Base-by-base conservation (phyloP, 2,329 filamentous ascomycete species). In the Orbilia brochopaga region DNA sequence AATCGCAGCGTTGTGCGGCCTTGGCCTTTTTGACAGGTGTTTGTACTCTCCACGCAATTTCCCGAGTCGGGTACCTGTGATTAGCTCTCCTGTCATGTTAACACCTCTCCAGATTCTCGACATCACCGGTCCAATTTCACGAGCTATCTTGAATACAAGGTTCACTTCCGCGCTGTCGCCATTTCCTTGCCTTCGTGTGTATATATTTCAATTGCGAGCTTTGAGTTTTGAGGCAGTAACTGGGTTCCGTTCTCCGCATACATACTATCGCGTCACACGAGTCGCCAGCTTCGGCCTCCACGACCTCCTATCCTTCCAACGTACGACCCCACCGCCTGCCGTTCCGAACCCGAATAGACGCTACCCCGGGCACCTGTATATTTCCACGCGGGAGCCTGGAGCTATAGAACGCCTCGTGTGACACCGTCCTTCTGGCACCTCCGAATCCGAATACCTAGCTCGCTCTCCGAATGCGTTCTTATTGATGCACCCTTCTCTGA, bases 401-500 rank as follows among this genome's bases (percentile, higher is more conserved):
- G n/a, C 30, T 19, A 13, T 37, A 8, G 24, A 4, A 54, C 32
- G 5, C 21, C 21, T 23, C 53, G n/a, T 8, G 10, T 17, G 27
- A 19, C 10, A 55, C 21, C 24, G 13, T 19, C 27, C 52, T 55
- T 13, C 53, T 17, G 40, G 40, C 19, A 42, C 53, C 17, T 56
- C 35, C 53, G 53, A 56, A 42, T 17, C 24, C 30, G 21, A 58
- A 37, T 10, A 40, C 35, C n/a, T 51, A 54, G 30, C 67, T 21
- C 60, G 30, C 67, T 23, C 60, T 64, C 54, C 56, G 59, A 52
- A 64, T 72, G 61, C 60, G 27, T 46, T 27, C 55, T 60, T 60
- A 65, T 64, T 72, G 67, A 64, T 64, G 67, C 67, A 65, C 67
- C 67, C 61, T 65, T 65, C 59, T 65, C 42, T 65, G 59, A 72